Conservation (phyloP, 805 yeast genomes). For the Spencermartinsiella europaea region DNA sequence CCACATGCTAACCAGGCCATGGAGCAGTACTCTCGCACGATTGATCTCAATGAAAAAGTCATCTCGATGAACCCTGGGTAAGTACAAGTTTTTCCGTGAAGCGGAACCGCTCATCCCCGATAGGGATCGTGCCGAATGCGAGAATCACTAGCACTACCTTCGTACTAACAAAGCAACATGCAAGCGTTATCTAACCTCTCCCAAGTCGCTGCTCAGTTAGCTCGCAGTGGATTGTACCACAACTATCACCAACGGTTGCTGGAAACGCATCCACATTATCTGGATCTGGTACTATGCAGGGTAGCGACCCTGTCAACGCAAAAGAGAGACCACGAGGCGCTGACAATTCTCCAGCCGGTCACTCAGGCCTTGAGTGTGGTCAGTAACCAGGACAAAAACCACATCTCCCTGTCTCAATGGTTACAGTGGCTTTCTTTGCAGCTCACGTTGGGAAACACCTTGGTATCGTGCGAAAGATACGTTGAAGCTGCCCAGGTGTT, state of each 20-base stretch:
- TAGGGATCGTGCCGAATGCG: neutral
- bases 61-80: neutral
- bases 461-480: conserved; percentile 14
- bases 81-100: too few relatives aligned
- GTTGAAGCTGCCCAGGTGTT: conserved; percentile 23
- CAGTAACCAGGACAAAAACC: neutral
- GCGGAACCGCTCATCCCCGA: neutral
- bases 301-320: neutral
- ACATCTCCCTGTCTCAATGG: conserved; percentile 11
- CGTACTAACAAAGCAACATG: neutral
- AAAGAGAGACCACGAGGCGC: neutral
- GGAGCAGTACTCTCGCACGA: neutral
- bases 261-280: neutral
- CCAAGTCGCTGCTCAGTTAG: neutral
- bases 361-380: neutral
- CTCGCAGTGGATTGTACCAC: neutral
- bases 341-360: neutral
- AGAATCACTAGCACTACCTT: too few relatives aligned
- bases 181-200: neutral
- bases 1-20: neutral
- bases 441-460: conserved; percentile 26
- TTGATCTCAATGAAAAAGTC: neutral
- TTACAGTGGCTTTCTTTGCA: conserved; percentile 20
- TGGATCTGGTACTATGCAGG: neutral
- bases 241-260: neutral